phyloP scores from a whole-genome alignment of 768 basidiomycete genomes.

The Hortiboletus campestris region DNA sequence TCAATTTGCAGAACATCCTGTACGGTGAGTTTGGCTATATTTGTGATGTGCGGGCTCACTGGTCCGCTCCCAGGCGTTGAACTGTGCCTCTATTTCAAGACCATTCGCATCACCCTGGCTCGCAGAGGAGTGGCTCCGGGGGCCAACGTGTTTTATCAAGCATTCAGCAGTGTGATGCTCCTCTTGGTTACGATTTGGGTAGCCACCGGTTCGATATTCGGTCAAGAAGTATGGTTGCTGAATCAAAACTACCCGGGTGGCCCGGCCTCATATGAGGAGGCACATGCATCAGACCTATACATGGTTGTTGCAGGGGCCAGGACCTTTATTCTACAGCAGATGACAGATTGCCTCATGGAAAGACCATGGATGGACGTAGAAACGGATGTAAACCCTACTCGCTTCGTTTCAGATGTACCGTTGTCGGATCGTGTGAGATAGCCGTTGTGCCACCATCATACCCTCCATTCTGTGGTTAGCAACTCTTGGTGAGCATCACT shows the following conservation, averaged over 20 bases:
- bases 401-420: slow-evolving; percentile 29
- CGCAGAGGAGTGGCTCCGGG: too few species aligned
- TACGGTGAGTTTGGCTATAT: too few species aligned
- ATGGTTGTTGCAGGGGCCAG: slow-evolving; percentile 23
- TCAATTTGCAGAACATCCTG: too few species aligned
- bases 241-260: slow-evolving; percentile 32
- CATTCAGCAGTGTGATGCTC: slow-evolving; percentile 15
- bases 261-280: slow-evolving; percentile 15
- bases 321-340: slow-evolving; percentile 27
- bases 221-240: slow-evolving; percentile 32
- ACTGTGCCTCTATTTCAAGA: too few species aligned
- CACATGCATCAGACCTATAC: slow-evolving; percentile 19
- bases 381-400: neutral
- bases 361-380: slow-evolving; percentile 4
- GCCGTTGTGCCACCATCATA: too few species aligned
- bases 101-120: too few species aligned
- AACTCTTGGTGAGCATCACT: slow-evolving; percentile 8
- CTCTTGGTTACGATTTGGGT: too few species aligned
- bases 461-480: slow-evolving; percentile 7
- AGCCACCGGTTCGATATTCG: slow-evolving; percentile 8
- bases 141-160: slow-evolving; percentile 8
- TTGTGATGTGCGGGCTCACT: too few species aligned
- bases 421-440: too few species aligned
- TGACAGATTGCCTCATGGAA: slow-evolving; percentile 27
- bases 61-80: too few species aligned